phyloP scores from a whole-genome alignment of 1,284 basidiomycete genomes.

The Ceratobasidium papillatum region DNA sequence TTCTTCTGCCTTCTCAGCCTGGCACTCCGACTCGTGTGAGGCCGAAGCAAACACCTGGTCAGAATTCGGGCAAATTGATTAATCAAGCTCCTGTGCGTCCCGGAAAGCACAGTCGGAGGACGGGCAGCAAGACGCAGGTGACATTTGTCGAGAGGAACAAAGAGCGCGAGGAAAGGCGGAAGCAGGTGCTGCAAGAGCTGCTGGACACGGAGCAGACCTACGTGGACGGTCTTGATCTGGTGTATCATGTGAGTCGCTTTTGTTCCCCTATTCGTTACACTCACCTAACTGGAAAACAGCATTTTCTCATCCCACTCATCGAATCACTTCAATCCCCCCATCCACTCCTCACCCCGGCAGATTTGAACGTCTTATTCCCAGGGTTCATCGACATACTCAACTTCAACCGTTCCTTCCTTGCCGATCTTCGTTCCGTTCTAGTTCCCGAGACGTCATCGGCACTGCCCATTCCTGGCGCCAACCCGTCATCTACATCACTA shows the following conservation, averaged over 20 bases:
- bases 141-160: slow-evolving; percentile 51
- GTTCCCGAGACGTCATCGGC: slow-evolving; percentile 45
- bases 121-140: background rate
- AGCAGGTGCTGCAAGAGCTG: slow-evolving; percentile 76
- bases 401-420: slow-evolving; percentile 80
- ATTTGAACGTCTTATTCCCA: slow-evolving; percentile 80
- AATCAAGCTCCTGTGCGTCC: background rate
- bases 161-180: slow-evolving; percentile 56
- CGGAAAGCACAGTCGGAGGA: background rate
- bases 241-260: slow-evolving; percentile 69
- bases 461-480: slow-evolving; percentile 40
- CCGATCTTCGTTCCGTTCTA: slow-evolving; percentile 63
- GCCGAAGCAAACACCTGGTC: background rate
- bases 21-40: slow-evolving; percentile 12
- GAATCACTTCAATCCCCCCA: slow-evolving; percentile 69
- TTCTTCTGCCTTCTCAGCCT: slow-evolving; percentile 2
- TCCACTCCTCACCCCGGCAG: slow-evolving; percentile 72
- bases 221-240: slow-evolving; percentile 78
- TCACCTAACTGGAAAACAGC: slow-evolving; percentile 55
- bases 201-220: slow-evolving; percentile 82
- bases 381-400: slow-evolving; percentile 94
- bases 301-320: slow-evolving; percentile 81
- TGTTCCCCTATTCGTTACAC: background rate
- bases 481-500: slow-evolving; percentile 45
- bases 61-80: background rate